Evolutionary conservation across 257 asterid genomes (phyloP).

Genomic region (Schizonepeta tenuifolia): DNA sequence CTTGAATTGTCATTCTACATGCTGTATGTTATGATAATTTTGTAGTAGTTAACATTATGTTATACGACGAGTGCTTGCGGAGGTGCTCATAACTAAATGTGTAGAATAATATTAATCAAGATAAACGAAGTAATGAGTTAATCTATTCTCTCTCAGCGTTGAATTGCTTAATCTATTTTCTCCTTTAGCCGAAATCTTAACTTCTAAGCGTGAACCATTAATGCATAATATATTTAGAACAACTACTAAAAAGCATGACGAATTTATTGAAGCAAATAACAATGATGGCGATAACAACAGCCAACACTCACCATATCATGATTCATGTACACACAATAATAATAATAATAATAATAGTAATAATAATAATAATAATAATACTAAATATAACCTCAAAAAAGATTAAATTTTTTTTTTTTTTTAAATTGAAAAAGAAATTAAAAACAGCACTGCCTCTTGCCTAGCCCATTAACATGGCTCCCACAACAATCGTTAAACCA

Average conservation of each 20-base stretch:
- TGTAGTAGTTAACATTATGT: too few relatives aligned
- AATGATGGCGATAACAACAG: constrained; percentile 7
- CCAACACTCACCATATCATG: constrained; percentile 14
- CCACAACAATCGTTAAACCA: constrained; percentile 46
- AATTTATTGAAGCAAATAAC: constrained; percentile 38
- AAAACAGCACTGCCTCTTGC: constrained; percentile 73
- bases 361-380: not conserved
- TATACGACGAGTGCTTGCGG: too few relatives aligned
- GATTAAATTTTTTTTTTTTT: too few relatives aligned
- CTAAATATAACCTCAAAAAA: not conserved
- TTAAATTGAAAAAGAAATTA: too few relatives aligned
- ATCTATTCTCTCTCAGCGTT: too few relatives aligned
- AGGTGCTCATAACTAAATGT: too few relatives aligned
- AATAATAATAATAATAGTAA: not conserved
- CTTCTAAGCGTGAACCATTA: not conserved
- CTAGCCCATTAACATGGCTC: constrained; percentile 58
- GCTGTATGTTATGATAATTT: too few relatives aligned
- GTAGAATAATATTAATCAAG: too few relatives aligned
- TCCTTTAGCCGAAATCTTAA: too few relatives aligned
- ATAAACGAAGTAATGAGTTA: too few relatives aligned
- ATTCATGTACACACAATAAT: constrained; percentile 32
- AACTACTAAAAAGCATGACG: not conserved
- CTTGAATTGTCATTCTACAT: too few relatives aligned
- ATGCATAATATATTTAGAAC: not conserved
- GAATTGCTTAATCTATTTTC: too few relatives aligned